Evolutionary conservation across 495 filamentous ascomycete species (phyloP).

Genomic region (Aspergillus baeticus): DNA sequence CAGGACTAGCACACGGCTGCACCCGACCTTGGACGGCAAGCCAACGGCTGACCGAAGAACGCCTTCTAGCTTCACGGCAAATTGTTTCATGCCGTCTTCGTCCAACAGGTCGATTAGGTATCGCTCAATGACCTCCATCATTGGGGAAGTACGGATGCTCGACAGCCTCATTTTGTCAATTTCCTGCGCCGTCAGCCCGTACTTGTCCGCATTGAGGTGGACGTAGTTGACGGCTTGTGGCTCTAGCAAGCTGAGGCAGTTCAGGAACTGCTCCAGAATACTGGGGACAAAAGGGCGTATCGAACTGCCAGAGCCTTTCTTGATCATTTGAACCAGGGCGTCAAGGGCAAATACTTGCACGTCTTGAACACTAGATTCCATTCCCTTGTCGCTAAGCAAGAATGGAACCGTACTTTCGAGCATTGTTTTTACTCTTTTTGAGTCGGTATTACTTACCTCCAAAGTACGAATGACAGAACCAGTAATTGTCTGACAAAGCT

Average conservation of each 20-base stretch:
- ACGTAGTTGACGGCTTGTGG: slow-evolving; percentile 85
- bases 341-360: slow-evolving; percentile 71
- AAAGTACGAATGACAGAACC: slow-evolving; percentile 79
- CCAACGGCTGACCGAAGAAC: slow-evolving; percentile 84
- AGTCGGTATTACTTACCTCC: slow-evolving; percentile 72
- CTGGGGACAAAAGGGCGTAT: slow-evolving; percentile 77
- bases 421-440: slow-evolving; percentile 69
- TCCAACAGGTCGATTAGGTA: slow-evolving; percentile 82
- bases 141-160: slow-evolving; percentile 79
- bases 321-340: slow-evolving; percentile 83
- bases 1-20: slow-evolving; percentile 80
- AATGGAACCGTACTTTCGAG: slow-evolving; percentile 84
- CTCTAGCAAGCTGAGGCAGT: slow-evolving; percentile 81
- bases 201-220: slow-evolving; percentile 84
- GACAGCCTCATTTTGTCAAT: slow-evolving; percentile 82
- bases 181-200: slow-evolving; percentile 74
- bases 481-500: slow-evolving; percentile 77
- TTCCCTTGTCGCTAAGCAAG: slow-evolving; percentile 80
- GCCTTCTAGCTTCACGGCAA: slow-evolving; percentile 69
- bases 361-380: slow-evolving; percentile 84
- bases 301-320: slow-evolving; percentile 68
- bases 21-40: slow-evolving; percentile 90
- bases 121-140: slow-evolving; percentile 90
- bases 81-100: slow-evolving; percentile 64
- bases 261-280: slow-evolving; percentile 77